Conservation (phyloP, 306 rosid species). For the Prunus campanulata region DNA sequence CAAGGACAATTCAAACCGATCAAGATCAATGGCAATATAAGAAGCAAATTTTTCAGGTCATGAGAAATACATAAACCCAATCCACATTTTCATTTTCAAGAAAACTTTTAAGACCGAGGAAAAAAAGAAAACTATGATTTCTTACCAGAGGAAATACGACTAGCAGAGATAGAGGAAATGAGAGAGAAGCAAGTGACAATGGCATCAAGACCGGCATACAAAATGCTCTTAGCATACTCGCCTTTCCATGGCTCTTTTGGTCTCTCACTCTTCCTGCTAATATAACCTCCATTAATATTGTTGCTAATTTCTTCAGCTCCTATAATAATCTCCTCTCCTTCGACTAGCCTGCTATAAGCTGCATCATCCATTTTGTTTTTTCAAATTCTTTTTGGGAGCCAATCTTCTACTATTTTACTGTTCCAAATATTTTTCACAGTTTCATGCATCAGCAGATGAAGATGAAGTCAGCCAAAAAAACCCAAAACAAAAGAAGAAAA, state of each 20-base stretch:
- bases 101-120: neutral
- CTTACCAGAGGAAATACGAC: conserved; percentile 37
- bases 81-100: neutral
- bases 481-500: too few relatives aligned
- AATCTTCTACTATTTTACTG: neutral
- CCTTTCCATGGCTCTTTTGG: conserved; percentile 62
- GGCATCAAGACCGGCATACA: conserved; percentile 59
- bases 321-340: neutral
- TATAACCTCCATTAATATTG: neutral
- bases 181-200: conserved; percentile 58
- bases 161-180: conserved; percentile 60
- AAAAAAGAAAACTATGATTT: neutral
- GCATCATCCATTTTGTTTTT: neutral
- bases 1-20: neutral
- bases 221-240: conserved; percentile 44
- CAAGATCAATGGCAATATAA: neutral
- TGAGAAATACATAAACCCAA: neutral
- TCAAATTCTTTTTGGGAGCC: neutral
- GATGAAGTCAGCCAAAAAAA: neutral
- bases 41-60: neutral
- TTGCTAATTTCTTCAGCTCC: conserved; percentile 1
- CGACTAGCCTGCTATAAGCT: neutral
- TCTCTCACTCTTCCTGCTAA: conserved; percentile 20
- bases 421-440: neutral
- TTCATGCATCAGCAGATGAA: neutral